phyloP scores from a whole-genome alignment of 2,329 filamentous ascomycete species.

The Cercospora sp. region DNA sequence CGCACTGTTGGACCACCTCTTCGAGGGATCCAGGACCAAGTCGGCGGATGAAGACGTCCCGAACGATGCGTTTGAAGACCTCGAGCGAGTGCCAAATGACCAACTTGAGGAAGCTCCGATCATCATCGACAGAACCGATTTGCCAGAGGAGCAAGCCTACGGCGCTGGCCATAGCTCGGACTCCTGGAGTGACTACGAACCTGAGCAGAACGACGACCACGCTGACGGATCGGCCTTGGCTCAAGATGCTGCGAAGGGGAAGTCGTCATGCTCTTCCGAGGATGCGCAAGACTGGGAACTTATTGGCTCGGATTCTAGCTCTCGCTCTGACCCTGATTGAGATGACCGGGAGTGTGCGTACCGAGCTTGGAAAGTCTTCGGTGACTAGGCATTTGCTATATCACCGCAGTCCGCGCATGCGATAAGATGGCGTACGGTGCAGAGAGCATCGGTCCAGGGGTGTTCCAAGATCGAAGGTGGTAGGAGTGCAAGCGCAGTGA shows the following conservation, averaged over 20 bases:
- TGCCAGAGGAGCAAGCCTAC: not conserved
- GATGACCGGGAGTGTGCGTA: not conserved
- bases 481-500: not conserved
- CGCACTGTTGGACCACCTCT: not conserved
- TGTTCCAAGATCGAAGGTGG: not conserved
- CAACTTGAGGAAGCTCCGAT: not conserved
- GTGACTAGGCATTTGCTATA: not conserved
- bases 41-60: not conserved
- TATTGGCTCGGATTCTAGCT: not conserved
- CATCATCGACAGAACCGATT: not conserved
- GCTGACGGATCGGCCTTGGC: not conserved
- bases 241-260: not conserved
- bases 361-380: not conserved
- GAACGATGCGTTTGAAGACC: not conserved
- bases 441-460: not conserved
- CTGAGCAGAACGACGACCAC: not conserved
- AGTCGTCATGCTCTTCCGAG: not conserved
- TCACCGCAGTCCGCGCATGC: not conserved
- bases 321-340: not conserved
- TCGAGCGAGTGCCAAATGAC: not conserved
- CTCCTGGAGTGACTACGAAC: slow-evolving; percentile 1
- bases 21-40: not conserved
- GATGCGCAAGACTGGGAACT: not conserved
- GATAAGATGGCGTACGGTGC: not conserved
- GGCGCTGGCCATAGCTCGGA: slow-evolving; percentile 9